phyloP scores from a whole-genome alignment of 2,329 filamentous ascomycete genomes.

The Rugonectria rugulosa region DNA sequence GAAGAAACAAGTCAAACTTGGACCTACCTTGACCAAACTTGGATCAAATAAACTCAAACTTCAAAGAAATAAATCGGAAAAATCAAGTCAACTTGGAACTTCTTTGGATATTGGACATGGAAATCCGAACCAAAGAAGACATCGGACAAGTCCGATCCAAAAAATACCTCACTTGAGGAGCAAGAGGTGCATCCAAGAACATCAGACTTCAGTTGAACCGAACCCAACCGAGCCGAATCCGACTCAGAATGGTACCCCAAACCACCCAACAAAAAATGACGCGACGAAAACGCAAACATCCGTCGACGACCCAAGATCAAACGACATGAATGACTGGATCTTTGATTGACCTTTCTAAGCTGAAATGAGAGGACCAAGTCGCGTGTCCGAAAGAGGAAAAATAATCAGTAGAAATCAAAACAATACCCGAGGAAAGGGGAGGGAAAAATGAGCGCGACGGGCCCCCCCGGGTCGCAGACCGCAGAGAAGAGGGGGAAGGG shows the following conservation, averaged over 20 bases:
- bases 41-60: not conserved
- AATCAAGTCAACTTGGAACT: not conserved
- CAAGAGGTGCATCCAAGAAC: too few species aligned
- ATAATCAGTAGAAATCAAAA: slow-evolving; percentile 1
- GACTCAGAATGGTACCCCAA: not conserved
- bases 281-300: not conserved
- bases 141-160: too few species aligned
- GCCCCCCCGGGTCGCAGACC: too few species aligned
- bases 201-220: not conserved
- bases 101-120: not conserved
- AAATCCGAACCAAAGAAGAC: not conserved
- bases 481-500: too few species aligned
- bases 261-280: not conserved
- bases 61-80: not conserved
- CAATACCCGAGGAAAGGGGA: too few species aligned
- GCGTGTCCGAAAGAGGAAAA: not conserved
- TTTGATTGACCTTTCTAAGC: not conserved
- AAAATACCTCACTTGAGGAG: too few species aligned
- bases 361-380: not conserved
- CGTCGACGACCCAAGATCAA: not conserved
- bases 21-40: not conserved
- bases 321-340: not conserved
- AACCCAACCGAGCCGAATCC: not conserved
- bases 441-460: too few species aligned
- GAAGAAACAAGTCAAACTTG: not conserved